Evolutionary conservation across 305 asterid genomes (phyloP), one percentile per base, ranked within the genome.

Genomic region (Euphrasia arctica): DNA sequence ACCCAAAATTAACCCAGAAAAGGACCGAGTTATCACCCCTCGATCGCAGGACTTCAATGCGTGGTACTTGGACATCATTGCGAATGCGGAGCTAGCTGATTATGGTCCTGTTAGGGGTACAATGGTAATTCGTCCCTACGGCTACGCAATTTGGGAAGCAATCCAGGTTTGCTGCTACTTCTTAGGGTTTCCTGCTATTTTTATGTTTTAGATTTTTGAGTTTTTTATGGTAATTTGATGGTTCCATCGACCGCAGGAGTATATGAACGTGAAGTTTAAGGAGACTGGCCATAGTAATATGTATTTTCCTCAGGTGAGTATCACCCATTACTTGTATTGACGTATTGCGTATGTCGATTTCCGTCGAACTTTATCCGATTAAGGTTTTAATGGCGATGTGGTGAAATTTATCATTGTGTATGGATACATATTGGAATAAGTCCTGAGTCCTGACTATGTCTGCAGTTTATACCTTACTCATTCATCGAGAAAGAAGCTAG

Each of bases 61-160:
- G 54, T 94, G 99, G 99, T 94, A 94, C 70, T 73, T 90, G 36
- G 97, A 94, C 66, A 74, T 94, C 67, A 86, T 90, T 61, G 91
- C 96, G n/a, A 83, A 85, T 72, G 97, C 99, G 9, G 99, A 90
- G 83, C 83, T 90, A 18, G 95, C 96, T 55, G 99, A 94, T 78
- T 94, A 94, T 42, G 99, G 99, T 25, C 97, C 96, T 1, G 97
- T 94, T 71, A 90, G 99, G n/a, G 97, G 96, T 41, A 90, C 99
- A 47, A 94, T 90, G 99, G 99, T 94, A 72, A 94, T 94, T 73
- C 89, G 97, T n/a, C 97, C 99, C 58, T 94, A 94, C 49, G 97
- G 97, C 67, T 90, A 88, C 67, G 95, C 96, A 42, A 94, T 94
- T 54, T 94, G 97, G 99, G 99, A 94, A 80, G 95, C 99, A n/a